Conservation (phyloP, 371 early-diverging fungal species). For the Dichotomocladium elegans region DNA sequence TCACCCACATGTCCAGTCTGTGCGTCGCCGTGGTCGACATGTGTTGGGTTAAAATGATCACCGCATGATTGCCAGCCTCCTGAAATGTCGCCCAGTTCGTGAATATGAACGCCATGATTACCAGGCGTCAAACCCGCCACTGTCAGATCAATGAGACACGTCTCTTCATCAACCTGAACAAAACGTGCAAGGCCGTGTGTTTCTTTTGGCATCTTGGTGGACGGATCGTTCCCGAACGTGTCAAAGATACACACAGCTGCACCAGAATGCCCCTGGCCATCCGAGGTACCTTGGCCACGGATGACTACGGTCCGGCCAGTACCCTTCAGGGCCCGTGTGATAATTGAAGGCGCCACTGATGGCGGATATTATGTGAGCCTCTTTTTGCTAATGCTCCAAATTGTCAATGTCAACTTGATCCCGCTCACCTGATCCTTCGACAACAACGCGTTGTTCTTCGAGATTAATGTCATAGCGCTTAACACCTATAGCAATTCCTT, state of each 20-base stretch:
- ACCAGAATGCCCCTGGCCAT: constrained; percentile 56
- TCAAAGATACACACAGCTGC: constrained; percentile 92
- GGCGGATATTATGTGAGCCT: no score
- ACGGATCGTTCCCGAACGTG: constrained; percentile 41
- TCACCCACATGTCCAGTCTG: constrained; percentile 60
- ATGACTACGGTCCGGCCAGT: constrained; percentile 73
- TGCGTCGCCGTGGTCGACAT: constrained; percentile 50
- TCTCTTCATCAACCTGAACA: constrained; percentile 66
- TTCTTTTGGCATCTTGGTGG: constrained; percentile 33
- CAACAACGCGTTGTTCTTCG: constrained; percentile 54
- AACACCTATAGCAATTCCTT: constrained; percentile 28
- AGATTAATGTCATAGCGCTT: constrained; percentile 55
- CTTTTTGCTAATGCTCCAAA: no score
- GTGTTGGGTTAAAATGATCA: constrained; percentile 55
- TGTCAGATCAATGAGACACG: constrained; percentile 75
- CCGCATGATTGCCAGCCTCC: constrained; percentile 58
- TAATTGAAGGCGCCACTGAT: constrained; percentile 62
- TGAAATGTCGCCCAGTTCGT: constrained; percentile 78
- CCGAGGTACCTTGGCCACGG: constrained; percentile 71
- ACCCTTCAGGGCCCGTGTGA: constrained; percentile 56
- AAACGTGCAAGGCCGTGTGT: constrained; percentile 77
- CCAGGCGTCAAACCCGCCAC: constrained; percentile 70
- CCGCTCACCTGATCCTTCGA: constrained; percentile 61
- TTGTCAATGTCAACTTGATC: no score
- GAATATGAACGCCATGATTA: constrained; percentile 68